Base-by-base conservation (phyloP, 1,284 basidiomycete species). In the Laetiporus sulphureus region DNA sequence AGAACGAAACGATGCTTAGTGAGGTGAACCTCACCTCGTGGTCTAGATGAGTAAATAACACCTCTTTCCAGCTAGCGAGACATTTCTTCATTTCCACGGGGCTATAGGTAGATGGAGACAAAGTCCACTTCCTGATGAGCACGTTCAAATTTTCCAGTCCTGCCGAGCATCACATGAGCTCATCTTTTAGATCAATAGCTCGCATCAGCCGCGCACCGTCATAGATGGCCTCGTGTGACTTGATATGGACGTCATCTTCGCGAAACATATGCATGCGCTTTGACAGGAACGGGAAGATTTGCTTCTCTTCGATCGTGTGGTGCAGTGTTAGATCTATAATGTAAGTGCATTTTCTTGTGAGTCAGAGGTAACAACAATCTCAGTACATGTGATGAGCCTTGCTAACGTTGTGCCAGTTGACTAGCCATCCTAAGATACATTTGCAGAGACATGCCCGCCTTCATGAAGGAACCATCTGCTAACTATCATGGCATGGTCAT, bases 31-130 rank as follows among this genome's bases (percentile, higher is more conserved):
- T 18, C 46, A 79, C 81, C 65, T 86, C 82, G 55, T 83, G 68
- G 51, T 83, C 79, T 4, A 86, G 65, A 59, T 85, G 83, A 18
- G 55, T 59, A 61, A 83, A 83, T n/a, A 86, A 62, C 5, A 81
- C 75, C 21, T 75, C 75, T 27, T 73, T 62, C 61, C 83, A 83
- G 19, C 69, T 64, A 52, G 85, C 82, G 46, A 85, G 63, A 51
- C 77, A 78, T 2, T 51, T 67, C 40, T 70, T 68, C 65, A 86
- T 72, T 49, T 77, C 72, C 5, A 58, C 51, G 0, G 79, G 73
- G 16, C 73, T 74, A 56, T 83, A 85, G 2, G 65, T 61, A 1
- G 66, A 62, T 3, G 74, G 74, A 15, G 76, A 64, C n/a, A 58
- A 59, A 36, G 61, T 62, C 60, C 67, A 77, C 36, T 72, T 70